Evolutionary conservation across 2,329 filamentous ascomycete genomes (phyloP), one percentile per base, ranked within the genome.

Genomic region (Thermothelomyces thermophilus): DNA sequence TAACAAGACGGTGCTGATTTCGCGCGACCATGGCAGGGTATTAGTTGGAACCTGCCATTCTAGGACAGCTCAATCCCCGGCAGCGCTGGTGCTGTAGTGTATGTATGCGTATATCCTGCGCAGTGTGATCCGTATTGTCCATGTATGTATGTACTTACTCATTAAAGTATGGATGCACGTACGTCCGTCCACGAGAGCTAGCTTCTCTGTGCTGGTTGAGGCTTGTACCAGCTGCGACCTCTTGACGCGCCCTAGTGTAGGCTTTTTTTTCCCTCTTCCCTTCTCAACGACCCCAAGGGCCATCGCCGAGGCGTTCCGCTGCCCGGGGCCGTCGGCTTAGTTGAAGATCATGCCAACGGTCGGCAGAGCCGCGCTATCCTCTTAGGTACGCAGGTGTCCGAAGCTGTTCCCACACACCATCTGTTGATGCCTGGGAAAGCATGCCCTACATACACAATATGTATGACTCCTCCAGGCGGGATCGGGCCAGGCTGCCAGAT

Each of bases 191-290:
- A n/a, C n/a, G n/a, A n/a, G n/a, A n/a, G n/a, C 14, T 16, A 36
- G n/a, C 14, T 22, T 30, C 45, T 42, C 33, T 45, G n/a, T n/a
- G n/a, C 42, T 33, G 34, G 35, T 19, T 24, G 28, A 41, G 42
- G 39, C 51, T 53, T 49, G 41, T 49, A 22, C 24, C 17, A 5
- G n/a, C 42, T 49, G 46, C 37, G 42, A 17, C 51, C 42, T n/a
- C 17, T 36, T 34, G 28, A 36, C 16, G 43, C 51, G 46, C 26
- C 51, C 47, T 40, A 35, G 46, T 17, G 9, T 47, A 45, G 40
- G 50, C 50, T 16, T 41, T 48, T 24, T 41, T 24, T 17, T 26
- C 9, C 24, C 9, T 9, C 24, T 5, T 26, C 24, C 5, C 9
- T 31, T 28, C 28, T 28, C 48, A 24, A 14, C 10, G 41, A 7